phyloP scores from a whole-genome alignment of 805 yeast species.

The Metschnikowia reukaufii region DNA sequence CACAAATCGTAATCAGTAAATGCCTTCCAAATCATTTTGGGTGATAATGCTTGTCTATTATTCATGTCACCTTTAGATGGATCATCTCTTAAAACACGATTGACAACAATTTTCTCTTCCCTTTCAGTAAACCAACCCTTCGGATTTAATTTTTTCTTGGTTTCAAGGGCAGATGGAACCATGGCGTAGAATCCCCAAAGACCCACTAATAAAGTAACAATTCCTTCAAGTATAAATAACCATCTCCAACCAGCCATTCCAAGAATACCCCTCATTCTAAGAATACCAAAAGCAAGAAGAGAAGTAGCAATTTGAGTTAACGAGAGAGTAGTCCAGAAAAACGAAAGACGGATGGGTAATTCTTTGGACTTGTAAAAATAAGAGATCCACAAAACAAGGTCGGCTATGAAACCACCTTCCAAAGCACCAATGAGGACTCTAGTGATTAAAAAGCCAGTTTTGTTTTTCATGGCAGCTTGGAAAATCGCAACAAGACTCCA shows the following conservation, averaged over 20 bases:
- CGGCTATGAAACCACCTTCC: constrained; percentile 68
- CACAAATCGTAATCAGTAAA: constrained; percentile 52
- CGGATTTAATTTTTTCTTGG: constrained; percentile 49
- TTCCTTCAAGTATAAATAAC: constrained; percentile 65
- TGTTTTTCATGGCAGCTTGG: constrained; percentile 47
- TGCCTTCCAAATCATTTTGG: constrained; percentile 39
- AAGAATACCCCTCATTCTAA: constrained; percentile 46
- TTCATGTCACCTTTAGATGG: constrained; percentile 64
- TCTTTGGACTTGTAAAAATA: constrained; percentile 64
- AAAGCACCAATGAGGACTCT: constrained; percentile 54
- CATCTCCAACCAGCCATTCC: constrained; percentile 61
- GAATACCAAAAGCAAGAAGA: constrained; percentile 51
- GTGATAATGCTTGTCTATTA: constrained; percentile 53
- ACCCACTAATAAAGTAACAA: constrained; percentile 56
- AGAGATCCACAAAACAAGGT: constrained; percentile 54
- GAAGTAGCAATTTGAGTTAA: constrained; percentile 47
- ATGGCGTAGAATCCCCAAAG: constrained; percentile 41
- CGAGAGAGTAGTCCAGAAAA: constrained; percentile 59
- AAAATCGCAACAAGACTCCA: constrained; percentile 59
- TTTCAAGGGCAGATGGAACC: constrained; percentile 58
- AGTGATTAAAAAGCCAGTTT: constrained; percentile 45
- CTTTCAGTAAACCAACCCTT: constrained; percentile 51
- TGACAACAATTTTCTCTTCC: constrained; percentile 58
- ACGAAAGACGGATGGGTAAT: constrained; percentile 55
- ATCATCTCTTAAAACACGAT: constrained; percentile 60